Evolutionary conservation across 805 yeast genomes (phyloP).

Genomic region (Pichia exigua): DNA sequence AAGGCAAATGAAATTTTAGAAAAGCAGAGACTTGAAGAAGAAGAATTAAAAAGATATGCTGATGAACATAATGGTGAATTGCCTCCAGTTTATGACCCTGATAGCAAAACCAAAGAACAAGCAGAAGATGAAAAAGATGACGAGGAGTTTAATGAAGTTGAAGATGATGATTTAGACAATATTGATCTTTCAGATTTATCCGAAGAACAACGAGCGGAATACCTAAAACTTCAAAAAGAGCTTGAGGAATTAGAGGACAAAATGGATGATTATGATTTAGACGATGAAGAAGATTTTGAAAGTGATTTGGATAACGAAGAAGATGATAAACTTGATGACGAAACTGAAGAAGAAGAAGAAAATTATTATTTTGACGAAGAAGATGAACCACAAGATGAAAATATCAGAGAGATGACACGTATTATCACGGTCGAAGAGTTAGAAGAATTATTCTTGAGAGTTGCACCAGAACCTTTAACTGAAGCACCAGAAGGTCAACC

Average conservation of each 20-base stretch:
- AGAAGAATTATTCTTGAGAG: constrained; percentile 66
- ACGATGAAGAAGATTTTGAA: constrained; percentile 19
- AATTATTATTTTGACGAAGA: constrained; percentile 15
- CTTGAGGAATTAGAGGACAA: constrained; percentile 15
- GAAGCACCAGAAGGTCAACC: constrained; percentile 47
- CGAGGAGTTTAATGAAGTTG: constrained; percentile 7
- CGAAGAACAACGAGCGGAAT: constrained; percentile 17
- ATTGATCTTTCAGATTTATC: constrained; percentile 16
- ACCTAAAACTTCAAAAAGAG: constrained; percentile 12
- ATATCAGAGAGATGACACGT: constrained; percentile 43
- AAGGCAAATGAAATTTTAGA: constrained; percentile 72
- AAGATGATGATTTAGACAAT: constrained; percentile 14
- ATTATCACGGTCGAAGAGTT: constrained; percentile 79
- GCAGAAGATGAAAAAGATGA: constrained; percentile 1
- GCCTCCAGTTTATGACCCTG: constrained; percentile 6
- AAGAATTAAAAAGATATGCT: constrained; percentile 11
- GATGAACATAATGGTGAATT: constrained; percentile 11
- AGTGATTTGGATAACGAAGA: constrained; percentile 17
- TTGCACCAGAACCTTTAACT: constrained; percentile 64
- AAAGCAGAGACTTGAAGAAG: constrained; percentile 42
- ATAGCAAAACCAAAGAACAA: neutral
- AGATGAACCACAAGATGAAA: constrained; percentile 18
- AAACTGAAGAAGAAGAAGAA: constrained; percentile 28
- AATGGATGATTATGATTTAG: constrained; percentile 8
- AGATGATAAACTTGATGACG: constrained; percentile 16